Evolutionary conservation across 2,329 filamentous ascomycete genomes (phyloP).

Genomic region (Colletotrichum filicis): DNA sequence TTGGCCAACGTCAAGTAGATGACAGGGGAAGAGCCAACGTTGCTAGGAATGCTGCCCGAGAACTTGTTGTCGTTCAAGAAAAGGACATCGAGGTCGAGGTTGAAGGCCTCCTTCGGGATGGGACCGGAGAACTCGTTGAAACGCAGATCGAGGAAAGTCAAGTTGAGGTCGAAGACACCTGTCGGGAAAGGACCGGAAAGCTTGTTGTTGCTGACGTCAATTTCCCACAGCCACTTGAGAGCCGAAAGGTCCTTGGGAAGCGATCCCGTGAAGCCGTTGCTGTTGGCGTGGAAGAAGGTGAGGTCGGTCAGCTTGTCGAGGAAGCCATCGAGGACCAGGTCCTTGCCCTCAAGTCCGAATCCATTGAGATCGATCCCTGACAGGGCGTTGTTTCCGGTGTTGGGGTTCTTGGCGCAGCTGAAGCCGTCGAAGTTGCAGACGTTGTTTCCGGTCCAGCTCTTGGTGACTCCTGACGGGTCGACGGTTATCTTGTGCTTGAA

Average conservation of each 20-base stretch:
- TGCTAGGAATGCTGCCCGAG: conserved; percentile 11
- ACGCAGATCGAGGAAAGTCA: conserved; percentile 5
- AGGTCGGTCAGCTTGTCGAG: conserved; percentile 20
- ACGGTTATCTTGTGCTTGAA: conserved; percentile 10
- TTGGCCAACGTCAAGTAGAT: conserved; percentile 3
- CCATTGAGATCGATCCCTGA: conserved; percentile 1
- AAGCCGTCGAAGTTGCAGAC: conserved; percentile 20
- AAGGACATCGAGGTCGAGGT: conserved; percentile 7
- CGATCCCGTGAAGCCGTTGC: conserved; percentile 13
- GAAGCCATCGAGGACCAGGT: conserved; percentile 5
- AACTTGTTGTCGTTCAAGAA: conserved; percentile 23
- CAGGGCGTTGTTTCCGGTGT: conserved; percentile 1
- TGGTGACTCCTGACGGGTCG: neutral
- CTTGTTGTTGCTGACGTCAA: conserved; percentile 9
- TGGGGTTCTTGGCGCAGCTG: conserved; percentile 1
- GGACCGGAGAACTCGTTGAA: conserved; percentile 16
- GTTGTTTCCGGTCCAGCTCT: conserved; percentile 7
- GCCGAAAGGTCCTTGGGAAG: conserved; percentile 12
- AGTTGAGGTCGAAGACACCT: neutral
- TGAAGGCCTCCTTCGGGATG: conserved; percentile 1
- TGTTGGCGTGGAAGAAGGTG: conserved; percentile 18
- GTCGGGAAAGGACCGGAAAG: conserved; percentile 5
- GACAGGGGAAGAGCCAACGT: conserved; percentile 3
- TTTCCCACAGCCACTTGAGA: conserved; percentile 7
- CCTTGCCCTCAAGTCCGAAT: conserved; percentile 1